phyloP scores from a whole-genome alignment of 441 rosid species.

The Populus trichocarpa region DNA sequence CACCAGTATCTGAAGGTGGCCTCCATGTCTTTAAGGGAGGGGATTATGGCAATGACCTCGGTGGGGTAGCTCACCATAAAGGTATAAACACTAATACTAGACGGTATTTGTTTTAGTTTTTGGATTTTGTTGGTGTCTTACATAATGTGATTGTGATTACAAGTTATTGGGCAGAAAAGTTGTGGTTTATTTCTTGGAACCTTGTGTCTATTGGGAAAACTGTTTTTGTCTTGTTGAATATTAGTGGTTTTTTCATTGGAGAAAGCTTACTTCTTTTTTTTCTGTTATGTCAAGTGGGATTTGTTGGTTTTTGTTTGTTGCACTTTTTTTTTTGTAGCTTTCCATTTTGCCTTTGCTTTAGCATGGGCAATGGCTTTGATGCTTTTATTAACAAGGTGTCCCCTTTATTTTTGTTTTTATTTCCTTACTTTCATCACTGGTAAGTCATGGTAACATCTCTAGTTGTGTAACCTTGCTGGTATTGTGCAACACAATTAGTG shows the following conservation, averaged over 20 bases:
- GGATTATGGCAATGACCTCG: conserved; percentile 42
- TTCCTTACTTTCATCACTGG: not conserved
- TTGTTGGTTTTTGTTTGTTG: conserved; percentile 11
- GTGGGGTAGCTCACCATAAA: conserved; percentile 38
- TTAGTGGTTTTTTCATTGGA: not conserved
- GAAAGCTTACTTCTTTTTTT: not conserved
- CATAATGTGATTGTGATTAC: conserved; percentile 4
- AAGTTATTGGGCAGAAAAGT: not conserved
- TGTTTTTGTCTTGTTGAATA: conserved; percentile 20
- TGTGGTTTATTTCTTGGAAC: conserved; percentile 15
- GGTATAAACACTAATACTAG: conserved; percentile 16
- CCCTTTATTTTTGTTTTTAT: not conserved
- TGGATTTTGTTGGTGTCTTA: not conserved
- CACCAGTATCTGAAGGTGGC: conserved; percentile 86
- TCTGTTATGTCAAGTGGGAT: conserved; percentile 7
- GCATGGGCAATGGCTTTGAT: not conserved
- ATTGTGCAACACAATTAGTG: not conserved
- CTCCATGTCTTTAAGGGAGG: conserved; percentile 57
- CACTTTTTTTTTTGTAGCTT: not conserved
- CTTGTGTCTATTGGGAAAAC: conserved; percentile 3
- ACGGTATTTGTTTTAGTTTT: not conserved
- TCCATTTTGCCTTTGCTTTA: not conserved
- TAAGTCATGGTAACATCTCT: not conserved
- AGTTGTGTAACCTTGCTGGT: not conserved
- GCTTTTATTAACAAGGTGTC: not conserved